Conservation (phyloP, 805 yeast genomes). For the Nakazawaea wickerhamii region DNA sequence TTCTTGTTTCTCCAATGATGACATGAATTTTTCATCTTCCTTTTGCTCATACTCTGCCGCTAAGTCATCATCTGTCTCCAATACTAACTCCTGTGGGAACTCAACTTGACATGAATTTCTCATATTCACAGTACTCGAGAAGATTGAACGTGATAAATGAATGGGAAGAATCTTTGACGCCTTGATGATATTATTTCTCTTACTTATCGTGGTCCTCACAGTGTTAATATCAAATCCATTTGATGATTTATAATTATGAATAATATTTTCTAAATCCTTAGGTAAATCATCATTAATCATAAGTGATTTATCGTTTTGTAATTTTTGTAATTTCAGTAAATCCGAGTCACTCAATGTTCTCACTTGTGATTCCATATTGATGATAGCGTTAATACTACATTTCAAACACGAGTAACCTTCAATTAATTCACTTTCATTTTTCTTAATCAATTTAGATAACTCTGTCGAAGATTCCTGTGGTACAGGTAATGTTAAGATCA, state of each 20-base stretch:
- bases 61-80: conserved; percentile 40
- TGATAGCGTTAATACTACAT: conserved; percentile 52
- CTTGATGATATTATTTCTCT: conserved; percentile 52
- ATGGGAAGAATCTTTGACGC: conserved; percentile 70
- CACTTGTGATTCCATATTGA: conserved; percentile 20
- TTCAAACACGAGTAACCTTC: conserved; percentile 76
- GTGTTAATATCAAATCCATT: conserved; percentile 37
- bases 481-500: conserved; percentile 68
- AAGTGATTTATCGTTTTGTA: conserved; percentile 32
- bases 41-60: conserved; percentile 14
- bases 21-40: conserved; percentile 21
- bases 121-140: conserved; percentile 56
- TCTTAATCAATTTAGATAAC: conserved; percentile 49
- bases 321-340: conserved; percentile 30
- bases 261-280: conserved; percentile 39
- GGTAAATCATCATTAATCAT: conserved; percentile 65
- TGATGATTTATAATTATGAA: conserved; percentile 37
- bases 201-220: conserved; percentile 61
- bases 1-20: conserved; percentile 33
- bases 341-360: conserved; percentile 24
- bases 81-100: conserved; percentile 50
- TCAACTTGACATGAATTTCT: conserved; percentile 72
- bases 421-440: conserved; percentile 59
- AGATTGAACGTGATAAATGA: conserved; percentile 85
- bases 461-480: conserved; percentile 44